Base-by-base conservation (phyloP, 768 basidiomycete species). In the Xerocomellus intermedius region DNA sequence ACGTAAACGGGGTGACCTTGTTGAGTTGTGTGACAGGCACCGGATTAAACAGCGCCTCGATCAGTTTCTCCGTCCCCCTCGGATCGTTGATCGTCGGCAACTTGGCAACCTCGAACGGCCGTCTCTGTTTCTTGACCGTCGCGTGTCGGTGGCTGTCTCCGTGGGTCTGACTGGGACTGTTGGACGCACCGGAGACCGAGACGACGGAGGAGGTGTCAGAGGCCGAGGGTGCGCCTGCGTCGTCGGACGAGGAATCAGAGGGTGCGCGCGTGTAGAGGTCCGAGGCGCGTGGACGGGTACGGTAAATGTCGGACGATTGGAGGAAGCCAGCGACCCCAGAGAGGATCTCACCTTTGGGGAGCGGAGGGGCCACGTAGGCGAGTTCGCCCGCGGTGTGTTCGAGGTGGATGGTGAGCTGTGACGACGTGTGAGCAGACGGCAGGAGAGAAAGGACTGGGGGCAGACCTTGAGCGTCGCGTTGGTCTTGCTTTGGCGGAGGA, bases 41-140 rank as follows among this genome's bases (percentile, higher is more conserved):
- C 2, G 90, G 89, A 61, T 92, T 92, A 67, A 92, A 92, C 24
- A 92, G 67, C 6, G 87, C 83, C 52, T 92, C 90, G 64, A 91
- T 91, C 39, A 92, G 77, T 36, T 76, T 76, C 65, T 89, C 88
- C 0, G 89, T 91, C 14, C 83, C 82, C 48, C 80, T 80, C 2
- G 84, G 79, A 1, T 86, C 84, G 57, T 80, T 77, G 4, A 81
- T 79, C 17, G 72, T 65, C 2, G 83, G 83, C 8, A 87, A 75
- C 24, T 63, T 64, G 53, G 70, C 60, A 10, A 69, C 51, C 39
- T 76, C 69, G 21, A 74, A 65, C 3, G 63, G 69, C 8, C 66
- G 54, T 26, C 65, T 57, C 33, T 64, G 66, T 22, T 57, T 68
- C 52, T 65, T 69, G 24, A 26, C 32, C 21, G 54, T 33, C 41